These are phyloP conservation scores for Ganoderma resinaceum DNA, from an alignment of 1,284 basidiomycete species.

Conservation along the genomic window DNA sequence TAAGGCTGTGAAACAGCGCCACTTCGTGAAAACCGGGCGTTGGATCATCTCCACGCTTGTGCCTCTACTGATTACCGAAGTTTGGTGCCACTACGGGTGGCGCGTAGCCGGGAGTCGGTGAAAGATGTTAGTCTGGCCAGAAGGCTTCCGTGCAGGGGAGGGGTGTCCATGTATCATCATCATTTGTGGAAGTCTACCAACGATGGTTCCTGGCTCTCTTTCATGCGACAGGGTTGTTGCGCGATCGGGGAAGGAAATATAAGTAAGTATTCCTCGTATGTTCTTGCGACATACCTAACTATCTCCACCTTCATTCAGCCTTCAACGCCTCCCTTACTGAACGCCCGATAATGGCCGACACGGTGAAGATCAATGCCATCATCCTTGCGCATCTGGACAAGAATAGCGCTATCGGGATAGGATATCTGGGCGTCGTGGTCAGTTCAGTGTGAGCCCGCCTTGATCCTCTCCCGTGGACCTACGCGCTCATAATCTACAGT, in stretches of 20 bases:
- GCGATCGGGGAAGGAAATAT: no score
- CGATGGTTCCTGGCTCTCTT: no score
- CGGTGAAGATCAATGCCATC: neutral
- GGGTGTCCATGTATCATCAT: no score
- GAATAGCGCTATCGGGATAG: neutral
- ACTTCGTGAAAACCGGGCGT: neutral
- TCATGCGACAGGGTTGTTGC: no score
- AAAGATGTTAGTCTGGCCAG: no score
- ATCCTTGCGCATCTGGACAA: neutral
- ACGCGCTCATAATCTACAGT: neutral
- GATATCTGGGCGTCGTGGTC: neutral
- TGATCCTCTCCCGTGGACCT: neutral
- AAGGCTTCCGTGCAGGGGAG: no score
- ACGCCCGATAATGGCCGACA: neutral
- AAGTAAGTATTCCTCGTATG: neutral
- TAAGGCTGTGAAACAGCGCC: neutral
- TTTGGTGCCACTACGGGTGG: neutral
- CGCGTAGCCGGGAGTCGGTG: neutral
- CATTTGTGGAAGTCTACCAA: no score
- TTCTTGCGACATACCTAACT: neutral
- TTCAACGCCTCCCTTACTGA: neutral
- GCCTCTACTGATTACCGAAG: neutral
- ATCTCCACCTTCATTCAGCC: neutral
- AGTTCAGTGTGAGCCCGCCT: neutral
- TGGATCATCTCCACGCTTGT: neutral